These are phyloP conservation scores for Phytophthora cryptogea DNA, from an alignment of 352 stramenopile species.

Conservation along the genomic window DNA sequence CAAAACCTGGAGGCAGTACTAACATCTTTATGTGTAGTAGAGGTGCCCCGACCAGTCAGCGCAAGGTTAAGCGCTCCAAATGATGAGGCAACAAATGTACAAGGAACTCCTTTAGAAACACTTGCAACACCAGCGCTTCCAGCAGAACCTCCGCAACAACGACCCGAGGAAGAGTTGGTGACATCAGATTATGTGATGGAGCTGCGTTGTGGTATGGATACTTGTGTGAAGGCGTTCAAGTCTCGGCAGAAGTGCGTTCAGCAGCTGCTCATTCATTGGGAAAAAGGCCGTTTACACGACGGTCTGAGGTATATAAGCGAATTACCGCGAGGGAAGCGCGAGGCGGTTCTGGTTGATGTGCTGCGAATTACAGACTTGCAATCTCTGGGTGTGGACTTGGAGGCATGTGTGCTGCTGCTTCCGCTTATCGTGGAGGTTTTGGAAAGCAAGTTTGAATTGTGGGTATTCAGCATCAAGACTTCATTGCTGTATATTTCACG, in stretches of 20 bases:
- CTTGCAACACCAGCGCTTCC: neutral
- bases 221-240: conserved; percentile 74
- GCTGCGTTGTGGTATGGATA: conserved; percentile 86
- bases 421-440: conserved; percentile 75
- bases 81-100: conserved; percentile 1
- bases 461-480: conserved; percentile 9
- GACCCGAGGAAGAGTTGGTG: conserved; percentile 30
- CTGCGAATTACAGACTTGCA: conserved; percentile 67
- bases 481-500: neutral
- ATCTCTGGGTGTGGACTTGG: conserved; percentile 68
- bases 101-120: conserved; percentile 3
- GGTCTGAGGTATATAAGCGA: conserved; percentile 68
- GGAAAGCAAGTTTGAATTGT: conserved; percentile 70
- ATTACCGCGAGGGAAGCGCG: conserved; percentile 69
- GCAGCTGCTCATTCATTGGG: conserved; percentile 70
- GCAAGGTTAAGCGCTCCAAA: conserved; percentile 7
- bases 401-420: conserved; percentile 76
- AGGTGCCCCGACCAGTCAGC: conserved; percentile 10
- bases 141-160: conserved; percentile 6
- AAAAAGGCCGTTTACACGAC: conserved; percentile 71
- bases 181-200: conserved; percentile 83
- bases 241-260: conserved; percentile 71
- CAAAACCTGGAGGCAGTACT: neutral
- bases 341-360: conserved; percentile 76
- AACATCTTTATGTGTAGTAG: conserved; percentile 15